Evolutionary conservation across 1,139 yeast species (phyloP).

Genomic region (Spathaspora sp.): DNA sequence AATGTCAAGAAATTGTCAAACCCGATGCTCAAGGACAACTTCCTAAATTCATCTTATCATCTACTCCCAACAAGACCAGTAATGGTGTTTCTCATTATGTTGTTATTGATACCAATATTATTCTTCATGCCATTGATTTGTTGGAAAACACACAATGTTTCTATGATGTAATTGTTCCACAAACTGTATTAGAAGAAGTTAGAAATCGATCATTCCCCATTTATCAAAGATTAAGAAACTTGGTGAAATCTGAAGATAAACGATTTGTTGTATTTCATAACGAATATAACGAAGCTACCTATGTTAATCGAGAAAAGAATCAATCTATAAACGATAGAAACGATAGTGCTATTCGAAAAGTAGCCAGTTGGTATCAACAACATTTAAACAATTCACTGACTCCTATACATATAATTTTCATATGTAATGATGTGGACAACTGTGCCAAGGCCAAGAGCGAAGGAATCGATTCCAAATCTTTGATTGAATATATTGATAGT

Average conservation of each 20-base stretch:
- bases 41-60: slow-evolving; percentile 51
- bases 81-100: slow-evolving; percentile 60
- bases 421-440: slow-evolving; percentile 79
- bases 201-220: slow-evolving; percentile 85
- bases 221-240: slow-evolving; percentile 76
- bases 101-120: slow-evolving; percentile 85
- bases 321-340: slow-evolving; percentile 89
- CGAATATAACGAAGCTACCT: slow-evolving; percentile 79
- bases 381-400: slow-evolving; percentile 54
- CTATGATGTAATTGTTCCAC: slow-evolving; percentile 89
- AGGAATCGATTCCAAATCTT: slow-evolving; percentile 54
- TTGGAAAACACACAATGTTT: slow-evolving; percentile 77
- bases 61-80: slow-evolving; percentile 43
- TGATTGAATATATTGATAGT: slow-evolving; percentile 66
- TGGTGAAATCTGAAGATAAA: slow-evolving; percentile 77
- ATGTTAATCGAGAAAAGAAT: slow-evolving; percentile 56
- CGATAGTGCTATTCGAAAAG: slow-evolving; percentile 83
- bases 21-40: slow-evolving; percentile 57
- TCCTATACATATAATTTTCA: slow-evolving; percentile 54
- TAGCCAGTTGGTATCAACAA: slow-evolving; percentile 66
- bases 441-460: slow-evolving; percentile 55
- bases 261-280: slow-evolving; percentile 91
- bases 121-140: slow-evolving; percentile 84
- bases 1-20: slow-evolving; percentile 56
- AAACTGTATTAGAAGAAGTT: slow-evolving; percentile 92